Evolutionary conservation across 495 filamentous ascomycete species (phyloP).

Genomic region (Lasiosphaeria miniovina): DNA sequence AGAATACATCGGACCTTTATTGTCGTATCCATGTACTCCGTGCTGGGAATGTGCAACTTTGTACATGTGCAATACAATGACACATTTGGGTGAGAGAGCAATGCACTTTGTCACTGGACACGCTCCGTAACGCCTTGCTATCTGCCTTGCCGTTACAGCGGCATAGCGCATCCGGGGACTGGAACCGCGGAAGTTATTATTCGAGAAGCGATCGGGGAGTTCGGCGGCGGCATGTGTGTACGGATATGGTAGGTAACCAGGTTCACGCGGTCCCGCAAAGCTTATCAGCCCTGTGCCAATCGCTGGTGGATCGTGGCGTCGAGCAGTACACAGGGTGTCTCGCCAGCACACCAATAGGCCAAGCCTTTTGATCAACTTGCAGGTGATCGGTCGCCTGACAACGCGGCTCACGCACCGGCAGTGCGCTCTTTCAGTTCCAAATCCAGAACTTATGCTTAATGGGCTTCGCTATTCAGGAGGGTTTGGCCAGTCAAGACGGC

Average conservation of each 20-base stretch:
- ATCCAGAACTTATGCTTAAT: no score
- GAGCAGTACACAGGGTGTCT: constrained; percentile 1
- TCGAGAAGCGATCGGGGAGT: neutral
- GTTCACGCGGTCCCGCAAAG: neutral
- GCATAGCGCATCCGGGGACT: no score
- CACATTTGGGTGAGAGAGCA: neutral
- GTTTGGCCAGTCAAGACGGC: no score
- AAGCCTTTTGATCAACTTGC: constrained; percentile 18
- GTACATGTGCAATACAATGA: neutral
- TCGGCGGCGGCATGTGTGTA: neutral
- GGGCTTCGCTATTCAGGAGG: no score
- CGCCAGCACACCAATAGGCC: constrained; percentile 9
- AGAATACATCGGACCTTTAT: neutral
- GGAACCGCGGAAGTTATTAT: neutral
- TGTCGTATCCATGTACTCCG: neutral
- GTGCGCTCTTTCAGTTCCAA: neutral
- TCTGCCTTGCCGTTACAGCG: neutral
- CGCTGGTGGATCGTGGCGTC: constrained; percentile 20
- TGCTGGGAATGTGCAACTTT: no score
- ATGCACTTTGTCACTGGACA: neutral
- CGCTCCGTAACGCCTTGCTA: neutral
- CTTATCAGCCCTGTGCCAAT: constrained; percentile 14
- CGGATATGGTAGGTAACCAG: no score
- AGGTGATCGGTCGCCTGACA: constrained; percentile 22
- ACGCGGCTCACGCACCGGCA: constrained; percentile 16